Evolutionary conservation across 805 yeast genomes (phyloP), one percentile per base, ranked within the genome.

Genomic region (Debaryomyces tyrocola): DNA sequence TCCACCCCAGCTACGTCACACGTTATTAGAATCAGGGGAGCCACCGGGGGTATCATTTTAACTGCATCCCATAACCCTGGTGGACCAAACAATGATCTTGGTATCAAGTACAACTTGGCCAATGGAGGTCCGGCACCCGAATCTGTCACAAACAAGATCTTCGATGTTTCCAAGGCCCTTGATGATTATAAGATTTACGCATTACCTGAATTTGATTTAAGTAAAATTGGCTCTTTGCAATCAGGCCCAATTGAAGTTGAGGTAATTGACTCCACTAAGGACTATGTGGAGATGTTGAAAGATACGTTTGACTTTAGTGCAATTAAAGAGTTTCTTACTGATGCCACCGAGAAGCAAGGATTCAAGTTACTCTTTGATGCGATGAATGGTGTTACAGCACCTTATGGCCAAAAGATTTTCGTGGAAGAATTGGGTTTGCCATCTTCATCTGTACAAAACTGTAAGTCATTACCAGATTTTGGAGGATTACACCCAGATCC

Each of bases 41-140:
- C 85, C 48, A 90, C 97, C 10, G 99, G 98, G 51, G 98, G 98
- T 51, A 92, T 92, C 69, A 89, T 94, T 55, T 76, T 92, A 61
- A 92, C 99, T 7, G 98, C 98, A 2, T 86, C 96, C 20, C 99
- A 92, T 69, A 92, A 92, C 69, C 99, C 99, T 14, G 99, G 99
- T 64, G 97, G 98, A 7, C 96, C 96, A 47, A 70, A 77, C 21
- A 84, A 87, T 53, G 99, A 92, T 64, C 78, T 90, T 63, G 99
- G 99, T 45, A 92, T 92, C 75, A 92, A 92, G 73, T 94, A 94
- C 74, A 94, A 92, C 68, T 75, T 94, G 66, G 80, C 87, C 53
- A 92, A 92, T 63, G 99, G 99, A 55, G 99, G 97, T 2, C 99
- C 99, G 36, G 98, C 98, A 9, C 99, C 99, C 10, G 99, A 92